Base-by-base conservation (phyloP, 1,284 basidiomycete species). In the Taiwanofungus camphoratus region DNA sequence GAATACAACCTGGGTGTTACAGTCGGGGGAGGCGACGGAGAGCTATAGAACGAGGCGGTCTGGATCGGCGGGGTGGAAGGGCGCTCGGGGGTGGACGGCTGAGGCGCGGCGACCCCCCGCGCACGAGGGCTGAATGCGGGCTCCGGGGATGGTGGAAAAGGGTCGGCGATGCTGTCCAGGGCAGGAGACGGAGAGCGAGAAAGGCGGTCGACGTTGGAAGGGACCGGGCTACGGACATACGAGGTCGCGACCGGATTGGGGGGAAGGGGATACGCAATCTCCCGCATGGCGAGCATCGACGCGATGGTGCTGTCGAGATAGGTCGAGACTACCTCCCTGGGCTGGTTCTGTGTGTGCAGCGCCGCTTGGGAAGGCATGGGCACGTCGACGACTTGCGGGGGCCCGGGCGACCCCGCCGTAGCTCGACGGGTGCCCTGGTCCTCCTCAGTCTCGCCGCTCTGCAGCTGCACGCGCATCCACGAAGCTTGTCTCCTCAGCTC, bases 381-480 rank as follows among this genome's bases (percentile, higher is more conserved):
- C 32, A 46, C 33, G 39, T 27, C 22, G 40, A 18, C 21, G 18
- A 44, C 43, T 37, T 42, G 48, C 23, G 42, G n/a, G 13, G 26
- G 26, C 26, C 8, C 6, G 44, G 46, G 12, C 46, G 37, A 20
- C 35, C 24, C 29, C 45, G 46, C n/a, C 42, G 42, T 5, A 49
- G 45, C 29, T 49, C 50, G 39, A 51, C 33, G 34, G 42, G 42
- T 23, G 41, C 41, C 38, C 51, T 34, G 20, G 31, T 34, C 21
- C 11, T 55, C 59, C 7, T 58, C 60, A 11, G 63, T 62, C 37
- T 64, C 61, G 12, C 55, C 56, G 44, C 48, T 50, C 39, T 42
- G 33, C 34, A 36, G 27, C 40, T 38, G n/a, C 32, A 30, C 24
- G 39, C 45, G 16, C n/a, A n/a, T n/a, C n/a, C n/a, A n/a, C 33